phyloP scores from a whole-genome alignment of 352 stramenopile species.

The Elongisporangium prolatum region DNA sequence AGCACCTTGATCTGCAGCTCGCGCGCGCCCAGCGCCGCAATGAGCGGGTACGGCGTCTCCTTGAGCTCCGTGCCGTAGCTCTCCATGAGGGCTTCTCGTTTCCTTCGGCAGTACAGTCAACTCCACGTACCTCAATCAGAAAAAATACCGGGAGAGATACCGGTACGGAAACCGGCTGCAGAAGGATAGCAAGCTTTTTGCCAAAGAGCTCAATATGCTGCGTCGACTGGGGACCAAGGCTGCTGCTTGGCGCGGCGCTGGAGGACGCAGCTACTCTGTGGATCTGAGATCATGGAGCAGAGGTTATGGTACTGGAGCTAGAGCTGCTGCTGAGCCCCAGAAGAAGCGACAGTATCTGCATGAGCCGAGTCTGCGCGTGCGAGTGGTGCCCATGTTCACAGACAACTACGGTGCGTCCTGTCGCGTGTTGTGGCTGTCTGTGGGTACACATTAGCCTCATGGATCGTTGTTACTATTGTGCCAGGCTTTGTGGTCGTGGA shows the following conservation, averaged over 20 bases:
- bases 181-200: background rate
- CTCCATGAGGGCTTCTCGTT: slow-evolving; percentile 52
- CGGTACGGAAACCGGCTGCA: background rate
- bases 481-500: slow-evolving; percentile 78
- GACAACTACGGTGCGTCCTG: slow-evolving; percentile 70
- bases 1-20: slow-evolving; percentile 78
- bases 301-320: background rate
- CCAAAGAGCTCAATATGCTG: background rate
- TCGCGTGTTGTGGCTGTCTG: background rate
- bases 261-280: background rate
- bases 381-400: slow-evolving; percentile 76
- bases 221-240: background rate
- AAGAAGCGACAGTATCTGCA: slow-evolving; percentile 56
- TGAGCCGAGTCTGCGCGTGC: slow-evolving; percentile 76
- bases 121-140: background rate
- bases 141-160: background rate
- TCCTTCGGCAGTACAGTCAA: background rate
- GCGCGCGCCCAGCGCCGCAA: slow-evolving; percentile 67
- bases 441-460: background rate
- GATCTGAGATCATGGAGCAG: background rate
- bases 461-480: background rate
- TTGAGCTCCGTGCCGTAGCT: slow-evolving; percentile 79
- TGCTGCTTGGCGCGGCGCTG: background rate
- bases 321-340: background rate
- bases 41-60: slow-evolving; percentile 83